A percentile compares a stretch with the other conserved stretches of the same genome.
Evolutionary conservation across 768 basidiomycete genomes (phyloP).

Genomic region (Artomyces pyxidatus): DNA sequence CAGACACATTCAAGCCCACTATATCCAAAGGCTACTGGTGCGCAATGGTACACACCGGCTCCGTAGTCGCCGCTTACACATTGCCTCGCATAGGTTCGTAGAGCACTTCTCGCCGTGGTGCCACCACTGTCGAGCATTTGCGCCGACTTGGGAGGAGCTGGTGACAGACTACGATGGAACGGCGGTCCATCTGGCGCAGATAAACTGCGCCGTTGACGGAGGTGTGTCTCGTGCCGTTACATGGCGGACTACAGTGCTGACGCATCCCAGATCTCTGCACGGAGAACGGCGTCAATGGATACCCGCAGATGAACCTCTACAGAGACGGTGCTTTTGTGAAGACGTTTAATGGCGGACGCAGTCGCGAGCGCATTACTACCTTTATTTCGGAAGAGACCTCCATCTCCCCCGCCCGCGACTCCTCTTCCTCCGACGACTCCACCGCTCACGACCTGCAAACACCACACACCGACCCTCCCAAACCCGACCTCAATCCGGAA

Average conservation of each 20-base stretch:
- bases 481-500: slow-evolving; percentile 26
- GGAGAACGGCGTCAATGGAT: slow-evolving; percentile 57
- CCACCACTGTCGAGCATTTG: slow-evolving; percentile 68
- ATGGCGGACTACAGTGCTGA: background rate
- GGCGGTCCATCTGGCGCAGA: slow-evolving; percentile 63
- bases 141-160: slow-evolving; percentile 75
- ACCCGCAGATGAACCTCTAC: slow-evolving; percentile 73
- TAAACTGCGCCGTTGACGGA: slow-evolving; percentile 72
- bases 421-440: slow-evolving; percentile 20
- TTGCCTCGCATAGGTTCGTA: slow-evolving; percentile 43
- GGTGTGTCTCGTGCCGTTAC: slow-evolving; percentile 38
- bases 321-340: slow-evolving; percentile 54
- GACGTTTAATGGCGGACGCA: slow-evolving; percentile 46
- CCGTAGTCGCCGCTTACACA: background rate
- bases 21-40: slow-evolving; percentile 55
- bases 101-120: slow-evolving; percentile 90
- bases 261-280: slow-evolving; percentile 65
- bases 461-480: slow-evolving; percentile 9
- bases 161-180: slow-evolving; percentile 42
- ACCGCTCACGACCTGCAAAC: slow-evolving; percentile 25
- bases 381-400: slow-evolving; percentile 45
- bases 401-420: slow-evolving; percentile 14
- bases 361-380: slow-evolving; percentile 42
- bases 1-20: slow-evolving; percentile 48
- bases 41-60: slow-evolving; percentile 11